phyloP scores from a whole-genome alignment of 371 early-diverging fungal genomes.

The Syncephalastrum contaminatum region DNA sequence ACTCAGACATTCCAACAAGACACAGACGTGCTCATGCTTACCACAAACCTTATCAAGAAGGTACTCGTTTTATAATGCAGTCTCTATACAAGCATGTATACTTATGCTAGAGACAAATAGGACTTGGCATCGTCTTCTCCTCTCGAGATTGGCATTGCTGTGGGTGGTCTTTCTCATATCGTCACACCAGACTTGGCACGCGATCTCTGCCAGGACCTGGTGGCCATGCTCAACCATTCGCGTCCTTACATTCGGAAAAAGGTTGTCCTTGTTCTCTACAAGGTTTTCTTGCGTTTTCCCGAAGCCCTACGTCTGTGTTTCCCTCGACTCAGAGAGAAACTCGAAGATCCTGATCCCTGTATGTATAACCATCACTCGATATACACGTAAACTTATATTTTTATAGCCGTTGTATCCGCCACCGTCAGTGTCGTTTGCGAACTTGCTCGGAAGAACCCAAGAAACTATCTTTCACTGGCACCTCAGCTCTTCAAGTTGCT shows the following conservation, averaged over 20 bases:
- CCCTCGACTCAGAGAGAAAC: constrained; percentile 82
- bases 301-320: constrained; percentile 86
- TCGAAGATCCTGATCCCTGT: constrained; percentile 94
- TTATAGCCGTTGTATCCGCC: constrained; percentile 82
- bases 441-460: constrained; percentile 87
- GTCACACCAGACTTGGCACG: constrained; percentile 89
- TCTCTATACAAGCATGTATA: neutral
- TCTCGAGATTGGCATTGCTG: constrained; percentile 85
- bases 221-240: constrained; percentile 85
- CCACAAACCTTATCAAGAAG: constrained; percentile 94
- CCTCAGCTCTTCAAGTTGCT: constrained; percentile 90
- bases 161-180: constrained; percentile 89
- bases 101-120: constrained; percentile 29
- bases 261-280: constrained; percentile 85
- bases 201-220: constrained; percentile 85
- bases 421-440: constrained; percentile 96
- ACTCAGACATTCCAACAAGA: constrained; percentile 87
- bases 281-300: constrained; percentile 86
- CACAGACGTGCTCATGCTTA: constrained; percentile 94
- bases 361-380: constrained; percentile 17
- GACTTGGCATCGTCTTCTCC: constrained; percentile 82
- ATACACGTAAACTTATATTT: neutral
- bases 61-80: constrained; percentile 39
- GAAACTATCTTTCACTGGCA: constrained; percentile 88
- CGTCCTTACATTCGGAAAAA: constrained; percentile 93